Conservation (phyloP, 2,329 filamentous ascomycete species). For the Sporothrix phasma region DNA sequence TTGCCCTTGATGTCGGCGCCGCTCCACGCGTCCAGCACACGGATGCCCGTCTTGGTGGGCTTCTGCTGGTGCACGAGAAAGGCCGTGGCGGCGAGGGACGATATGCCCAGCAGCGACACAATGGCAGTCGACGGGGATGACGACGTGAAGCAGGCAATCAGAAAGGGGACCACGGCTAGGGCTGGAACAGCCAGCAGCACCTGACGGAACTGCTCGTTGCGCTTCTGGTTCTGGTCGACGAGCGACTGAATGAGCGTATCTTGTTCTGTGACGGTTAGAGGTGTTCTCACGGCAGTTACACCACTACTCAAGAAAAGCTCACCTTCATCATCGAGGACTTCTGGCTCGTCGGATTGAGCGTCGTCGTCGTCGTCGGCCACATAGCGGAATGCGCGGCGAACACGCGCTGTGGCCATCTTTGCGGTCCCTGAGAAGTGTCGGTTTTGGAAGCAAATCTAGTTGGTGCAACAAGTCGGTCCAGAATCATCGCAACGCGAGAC, state of each 20-base stretch:
- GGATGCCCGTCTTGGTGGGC: conserved; percentile 44
- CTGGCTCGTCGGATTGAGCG: conserved; percentile 41
- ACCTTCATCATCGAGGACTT: conserved; percentile 70
- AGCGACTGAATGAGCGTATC: conserved; percentile 51
- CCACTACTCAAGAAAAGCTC: conserved; percentile 12
- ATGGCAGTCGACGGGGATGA: conserved; percentile 26
- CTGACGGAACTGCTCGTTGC: conserved; percentile 48
- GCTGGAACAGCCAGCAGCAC: conserved; percentile 41
- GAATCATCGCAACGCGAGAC: not conserved
- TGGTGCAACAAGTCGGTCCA: no score
- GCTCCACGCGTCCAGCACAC: conserved; percentile 37
- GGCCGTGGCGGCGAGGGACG: conserved; percentile 51
- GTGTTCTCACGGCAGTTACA: not conserved
- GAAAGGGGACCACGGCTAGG: conserved; percentile 27
- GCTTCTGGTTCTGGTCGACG: conserved; percentile 42
- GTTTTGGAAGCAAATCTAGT: not conserved
- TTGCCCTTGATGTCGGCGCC: conserved; percentile 22
- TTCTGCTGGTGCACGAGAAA: conserved; percentile 51
- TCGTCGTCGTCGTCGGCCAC: conserved; percentile 50
- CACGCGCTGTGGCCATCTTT: conserved; percentile 38
- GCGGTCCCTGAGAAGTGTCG: not conserved
- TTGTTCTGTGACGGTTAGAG: conserved; percentile 41
- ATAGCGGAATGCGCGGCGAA: conserved; percentile 71
- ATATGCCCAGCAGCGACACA: conserved; percentile 47
- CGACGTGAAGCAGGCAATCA: conserved; percentile 23